Percentiles rank a stretch among this genome's conserved stretches.
These are phyloP conservation scores for Jatropha podagrica DNA, from an alignment of 441 rosid species.

Conservation along the genomic window DNA sequence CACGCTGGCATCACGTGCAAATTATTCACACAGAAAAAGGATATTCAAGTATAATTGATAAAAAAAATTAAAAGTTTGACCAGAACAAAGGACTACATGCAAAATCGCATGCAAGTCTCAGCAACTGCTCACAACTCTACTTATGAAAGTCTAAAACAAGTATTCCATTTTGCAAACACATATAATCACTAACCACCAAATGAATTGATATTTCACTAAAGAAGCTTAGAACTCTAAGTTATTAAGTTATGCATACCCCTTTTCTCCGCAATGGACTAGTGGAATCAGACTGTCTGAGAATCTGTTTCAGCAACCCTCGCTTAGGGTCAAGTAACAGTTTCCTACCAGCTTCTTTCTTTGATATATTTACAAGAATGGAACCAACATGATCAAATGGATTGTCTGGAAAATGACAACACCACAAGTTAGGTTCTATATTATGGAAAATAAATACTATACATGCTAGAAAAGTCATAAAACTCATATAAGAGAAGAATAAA, in stretches of 20 bases:
- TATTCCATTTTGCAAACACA: background rate
- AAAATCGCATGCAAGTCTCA: background rate
- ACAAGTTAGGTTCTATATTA: conserved; percentile 21
- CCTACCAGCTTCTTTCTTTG: conserved; percentile 82
- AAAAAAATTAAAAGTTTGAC: background rate
- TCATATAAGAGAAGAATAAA: background rate
- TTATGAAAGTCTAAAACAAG: background rate
- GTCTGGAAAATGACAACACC: conserved; percentile 44
- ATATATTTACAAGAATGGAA: conserved; percentile 86
- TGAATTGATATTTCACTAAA: background rate
- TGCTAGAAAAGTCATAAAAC: background rate
- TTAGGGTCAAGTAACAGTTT: conserved; percentile 74
- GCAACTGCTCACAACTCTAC: background rate
- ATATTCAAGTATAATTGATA: too few species aligned
- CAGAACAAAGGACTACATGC: background rate
- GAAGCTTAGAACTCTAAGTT: background rate
- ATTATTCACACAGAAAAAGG: background rate
- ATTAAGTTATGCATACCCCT: conserved; percentile 59
- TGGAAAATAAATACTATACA: conserved; percentile 8
- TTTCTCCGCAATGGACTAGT: conserved; percentile 59
- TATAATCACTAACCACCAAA: background rate
- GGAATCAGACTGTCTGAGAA: conserved; percentile 79
- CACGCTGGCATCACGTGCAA: background rate
- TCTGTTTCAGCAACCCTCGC: conserved; percentile 77
- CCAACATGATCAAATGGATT: conserved; percentile 92